Evolutionary conservation across 495 filamentous ascomycete species (phyloP), one percentile per base, ranked within the genome.

Genomic region (Lepidopterella palustris): DNA sequence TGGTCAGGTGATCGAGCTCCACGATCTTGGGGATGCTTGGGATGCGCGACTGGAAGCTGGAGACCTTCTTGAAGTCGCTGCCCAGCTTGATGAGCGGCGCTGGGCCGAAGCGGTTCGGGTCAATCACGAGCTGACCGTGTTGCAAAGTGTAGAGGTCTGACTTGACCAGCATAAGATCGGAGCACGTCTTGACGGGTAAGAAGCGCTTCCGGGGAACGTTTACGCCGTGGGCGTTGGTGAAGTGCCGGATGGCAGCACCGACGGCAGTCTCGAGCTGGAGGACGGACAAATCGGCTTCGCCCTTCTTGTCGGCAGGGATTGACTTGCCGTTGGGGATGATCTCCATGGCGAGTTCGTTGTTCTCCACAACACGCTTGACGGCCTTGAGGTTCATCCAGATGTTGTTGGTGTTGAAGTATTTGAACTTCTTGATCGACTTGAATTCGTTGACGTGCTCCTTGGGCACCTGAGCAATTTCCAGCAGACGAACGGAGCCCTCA

Each of bases 381-480:
- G 93, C 93, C 71, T 89, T 85, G 67, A 96, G 83, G 80, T 93
- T 97, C 82, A 99, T 87, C 93, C 93, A 99, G 79, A 99, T 96
- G 83, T 99, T 99, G 87, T 99, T 99, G 77, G 93, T 99, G 84
- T 99, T 99, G 86, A 99, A 99, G 85, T 99, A 99, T 82, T 96
- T 97, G 87, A 99, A 99, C 82, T 99, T 99, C 87, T 97, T 99
- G 80, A 99, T 99, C 50, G 93, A 97, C 86, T 99, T 99, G 89
- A 99, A 99, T 78, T 99, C 93, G 78, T 99, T 97, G 70, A 89
- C 87, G 79, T 99, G 92, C 79, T 97, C 90, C 83, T 96, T 97
- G 77, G 95, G 93, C n/a, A 99, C 93, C 79, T 99, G 93, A 11
- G 93, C 93, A 65, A 99, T 96, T 82, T 99, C 93, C 32, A 99